Evolutionary conservation across 306 rosid species (phyloP).

Genomic region (Hylodesmum podocarpum): DNA sequence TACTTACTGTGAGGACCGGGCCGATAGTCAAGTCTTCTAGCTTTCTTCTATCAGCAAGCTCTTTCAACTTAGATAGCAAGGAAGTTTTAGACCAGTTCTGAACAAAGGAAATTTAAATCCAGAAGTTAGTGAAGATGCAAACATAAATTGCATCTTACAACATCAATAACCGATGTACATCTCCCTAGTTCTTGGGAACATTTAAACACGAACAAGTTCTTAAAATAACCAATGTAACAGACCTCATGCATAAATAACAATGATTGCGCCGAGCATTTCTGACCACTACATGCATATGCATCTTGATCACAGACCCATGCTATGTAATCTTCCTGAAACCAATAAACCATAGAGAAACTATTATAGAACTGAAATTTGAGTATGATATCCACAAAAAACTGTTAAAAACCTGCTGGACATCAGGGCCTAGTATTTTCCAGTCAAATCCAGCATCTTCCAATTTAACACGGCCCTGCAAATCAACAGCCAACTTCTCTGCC

Average conservation of each 20-base stretch:
- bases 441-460: slow-evolving; percentile 98
- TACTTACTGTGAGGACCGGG: slow-evolving; percentile 83
- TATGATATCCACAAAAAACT: not conserved
- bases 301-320: slow-evolving; percentile 99
- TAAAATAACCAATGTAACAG: slow-evolving; percentile 28
- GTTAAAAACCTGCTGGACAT: slow-evolving; percentile 78
- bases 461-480: slow-evolving; percentile 81
- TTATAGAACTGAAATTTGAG: not conserved
- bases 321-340: slow-evolving; percentile 72
- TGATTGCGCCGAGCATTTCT: slow-evolving; percentile 95
- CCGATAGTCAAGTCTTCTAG: slow-evolving; percentile 82
- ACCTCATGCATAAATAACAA: slow-evolving; percentile 94
- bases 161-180: not conserved
- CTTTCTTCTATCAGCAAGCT: slow-evolving; percentile 88
- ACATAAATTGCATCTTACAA: slow-evolving; percentile 2
- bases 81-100: slow-evolving; percentile 84
- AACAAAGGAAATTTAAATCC: slow-evolving; percentile 26
- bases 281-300: slow-evolving; percentile 98
- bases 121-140: slow-evolving; percentile 14
- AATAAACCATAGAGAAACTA: slow-evolving; percentile 29
- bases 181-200: slow-evolving; percentile 2
- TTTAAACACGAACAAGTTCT: slow-evolving; percentile 1
- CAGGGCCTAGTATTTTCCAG: slow-evolving; percentile 97
- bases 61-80: slow-evolving; percentile 69
- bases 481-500: slow-evolving; percentile 85